Base-by-base conservation (phyloP, 768 basidiomycete species). In the Jaapia argillacea region DNA sequence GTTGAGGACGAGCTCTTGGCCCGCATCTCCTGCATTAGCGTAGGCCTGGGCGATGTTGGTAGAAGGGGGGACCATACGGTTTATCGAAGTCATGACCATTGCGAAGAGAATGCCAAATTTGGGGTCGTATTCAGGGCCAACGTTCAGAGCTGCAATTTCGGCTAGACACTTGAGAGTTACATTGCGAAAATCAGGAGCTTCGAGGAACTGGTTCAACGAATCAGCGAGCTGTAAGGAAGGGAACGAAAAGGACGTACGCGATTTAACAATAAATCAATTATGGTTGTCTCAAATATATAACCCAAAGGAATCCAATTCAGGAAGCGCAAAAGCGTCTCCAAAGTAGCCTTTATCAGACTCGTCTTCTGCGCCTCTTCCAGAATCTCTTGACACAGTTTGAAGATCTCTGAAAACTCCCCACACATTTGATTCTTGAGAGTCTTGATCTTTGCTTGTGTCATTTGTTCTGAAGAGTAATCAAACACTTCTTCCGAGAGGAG, bases 231-330 rank as follows among this genome's bases (percentile, higher is more conserved):
- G 41, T 38, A 40, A 51, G 20, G 23, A 44, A 36, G 18, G 12
- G 26, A 24, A 36, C 22, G 25, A 38, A 18, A 26, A 35, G 44
- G 23, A 74, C 86, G 63, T 65, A 96, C 93, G 53, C 94, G 78
- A 57, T 81, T 84, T 25, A 98, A 74, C 14, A 99, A 72, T 43
- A 89, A 75, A 62, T 99, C 96, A 48, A 98, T 97, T 53, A 99
- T 84, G 26, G 85, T 88, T 1, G 96, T 98, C 66, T 98, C 96
- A 56, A 98, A 99, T 53, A 99, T 97, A 60, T 94, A 99, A 18
- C 94, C 96, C 40, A 99, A 69, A 40, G 96, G 96, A 55, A 99
- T 99, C 96, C 96, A 98, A 61, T 97, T 97, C 54, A 99, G 67
- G 74, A 99, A 99, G 43, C 91, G 75, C 48, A 98, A 71, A 14